Evolutionary conservation across 2,329 filamentous ascomycete genomes (phyloP), one percentile per base, ranked within the genome.

Genomic region (Fusarium concolor): DNA sequence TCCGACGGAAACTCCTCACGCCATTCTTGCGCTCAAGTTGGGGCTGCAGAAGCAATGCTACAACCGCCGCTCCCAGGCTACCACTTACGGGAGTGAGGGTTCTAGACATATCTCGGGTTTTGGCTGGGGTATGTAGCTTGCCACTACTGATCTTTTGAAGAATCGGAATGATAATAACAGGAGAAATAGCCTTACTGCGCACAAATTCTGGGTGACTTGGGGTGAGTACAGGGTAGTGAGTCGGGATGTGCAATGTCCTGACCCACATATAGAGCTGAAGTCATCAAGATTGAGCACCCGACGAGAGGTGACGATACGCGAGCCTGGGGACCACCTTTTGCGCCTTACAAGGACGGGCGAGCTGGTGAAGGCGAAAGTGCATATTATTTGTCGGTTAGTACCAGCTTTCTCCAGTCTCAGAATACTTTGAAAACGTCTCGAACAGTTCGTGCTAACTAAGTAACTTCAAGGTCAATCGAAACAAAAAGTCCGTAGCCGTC

Each of bases 261-360:
- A 43, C 47, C 1, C 12, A 2, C 5, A 1, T 1, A 12, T 41
- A 96, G 94, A 67, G 95, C 95, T 65, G 94, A 98, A 76, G 89
- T 99, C 17, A 97, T 98, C 80, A 99, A 99, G 79, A 87, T 98
- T 61, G 95, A 99, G 79, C 95, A 98, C 79, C 95, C 95, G 2
- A 88, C 87, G 2, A 86, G 92, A 56, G 95, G 93, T 33, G 96
- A 99, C 76, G 95, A 98, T 77, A 99, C 95, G 6, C 84, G 95
- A 74, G 93, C 94, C 33, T 98, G 95, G 95, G 95, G 95, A 0
- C 95, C 96, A 15, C 95, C 96, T 1, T 98, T 95, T 78, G 95
- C 95, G 8, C 83, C 87, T 47, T 96, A 97, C 75, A 86, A 84
- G 56, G 77, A 87, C 20, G 86, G 84, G 86, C 74, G 71, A 87